Base-by-base conservation (phyloP, 306 rosid species). In the Lathyrus oleraceus region DNA sequence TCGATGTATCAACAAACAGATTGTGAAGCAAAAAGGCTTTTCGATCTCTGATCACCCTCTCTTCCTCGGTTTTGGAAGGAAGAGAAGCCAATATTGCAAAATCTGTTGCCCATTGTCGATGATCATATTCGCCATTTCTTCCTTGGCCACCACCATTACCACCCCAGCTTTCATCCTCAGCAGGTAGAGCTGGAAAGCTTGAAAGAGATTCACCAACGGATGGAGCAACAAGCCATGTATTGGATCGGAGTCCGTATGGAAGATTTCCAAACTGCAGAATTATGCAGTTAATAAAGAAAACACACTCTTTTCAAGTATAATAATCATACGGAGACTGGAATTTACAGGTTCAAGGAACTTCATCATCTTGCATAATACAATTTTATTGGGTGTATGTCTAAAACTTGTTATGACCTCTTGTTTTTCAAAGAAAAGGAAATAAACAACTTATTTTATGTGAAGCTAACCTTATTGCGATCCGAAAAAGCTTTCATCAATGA, bases 191-290 rank as follows among this genome's bases (percentile, higher is more conserved):
- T 40, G 78, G 86, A 74, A 87, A 87, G 60, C 48, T 81, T 28
- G 86, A 83, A 65, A 93, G 84, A 76, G 85, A 84, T 65, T 90
- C 98, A 0, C 82, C 81, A 57, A 85, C 63, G 4, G 91, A 85
- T 13, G 98, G 97, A 85, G 95, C 97, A 21, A 86, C 95, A 60
- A 94, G 95, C 98, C 98, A 94, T 28, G 98, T 88, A 63, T 94
- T 94, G 57, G 89, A 87, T 82, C 96, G 96, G 69, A 88, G 87
- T 72, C 98, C 97, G 62, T 88, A 94, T 7, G 98, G 97, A 78
- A 91, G 92, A 82, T 94, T 91, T 45, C 98, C 98, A 86, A 94
- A 94, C 98, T 94, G 86, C 32, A 65, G 73, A 62, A 74, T 57
- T 27, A 42, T 7, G 28, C 38, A 49, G 70, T 73, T 53, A 54